Conservation (phyloP, 805 yeast genomes). For the Cephaloascus albidus region DNA sequence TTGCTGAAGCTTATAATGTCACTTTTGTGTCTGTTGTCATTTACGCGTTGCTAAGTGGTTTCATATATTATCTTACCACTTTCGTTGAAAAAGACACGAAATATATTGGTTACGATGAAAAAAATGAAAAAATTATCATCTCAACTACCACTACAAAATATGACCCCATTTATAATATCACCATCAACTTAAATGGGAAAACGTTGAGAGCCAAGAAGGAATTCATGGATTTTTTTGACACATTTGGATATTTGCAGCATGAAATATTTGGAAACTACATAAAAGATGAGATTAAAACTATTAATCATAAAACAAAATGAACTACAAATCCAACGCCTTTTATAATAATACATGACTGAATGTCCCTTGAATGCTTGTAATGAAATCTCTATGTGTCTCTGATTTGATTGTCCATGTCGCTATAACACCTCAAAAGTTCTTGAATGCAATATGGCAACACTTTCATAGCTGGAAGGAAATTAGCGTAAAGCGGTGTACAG, state of each 20-base stretch:
- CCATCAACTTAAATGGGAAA: constrained; percentile 15
- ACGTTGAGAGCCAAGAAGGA: constrained; percentile 13
- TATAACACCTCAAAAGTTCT: constrained; percentile 8
- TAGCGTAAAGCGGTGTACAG: constrained; percentile 30
- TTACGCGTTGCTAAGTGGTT: constrained; percentile 26
- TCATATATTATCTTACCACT: constrained; percentile 22
- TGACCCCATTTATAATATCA: constrained; percentile 34
- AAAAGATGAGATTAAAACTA: constrained; percentile 10
- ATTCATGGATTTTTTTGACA: constrained; percentile 35
- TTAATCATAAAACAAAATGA: constrained; percentile 1
- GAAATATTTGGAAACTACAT: constrained; percentile 20
- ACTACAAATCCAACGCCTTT: no score
- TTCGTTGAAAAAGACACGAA: constrained; percentile 32
- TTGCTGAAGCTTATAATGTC: constrained; percentile 25
- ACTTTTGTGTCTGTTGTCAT: constrained; percentile 24
- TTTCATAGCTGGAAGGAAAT: constrained; percentile 23
- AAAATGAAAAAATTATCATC: constrained; percentile 24
- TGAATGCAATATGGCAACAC: constrained; percentile 24
- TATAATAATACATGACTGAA: neutral
- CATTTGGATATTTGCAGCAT: constrained; percentile 32
- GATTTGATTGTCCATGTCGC: constrained; percentile 6
- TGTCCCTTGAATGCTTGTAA: neutral
- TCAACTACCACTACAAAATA: constrained; percentile 30
- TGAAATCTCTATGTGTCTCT: no score
- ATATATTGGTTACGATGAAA: constrained; percentile 33